A percentile compares a stretch with the other conserved stretches of the same genome.
Conservation (phyloP, 2,329 filamentous ascomycete genomes). For the Alternaria ethzedia region DNA sequence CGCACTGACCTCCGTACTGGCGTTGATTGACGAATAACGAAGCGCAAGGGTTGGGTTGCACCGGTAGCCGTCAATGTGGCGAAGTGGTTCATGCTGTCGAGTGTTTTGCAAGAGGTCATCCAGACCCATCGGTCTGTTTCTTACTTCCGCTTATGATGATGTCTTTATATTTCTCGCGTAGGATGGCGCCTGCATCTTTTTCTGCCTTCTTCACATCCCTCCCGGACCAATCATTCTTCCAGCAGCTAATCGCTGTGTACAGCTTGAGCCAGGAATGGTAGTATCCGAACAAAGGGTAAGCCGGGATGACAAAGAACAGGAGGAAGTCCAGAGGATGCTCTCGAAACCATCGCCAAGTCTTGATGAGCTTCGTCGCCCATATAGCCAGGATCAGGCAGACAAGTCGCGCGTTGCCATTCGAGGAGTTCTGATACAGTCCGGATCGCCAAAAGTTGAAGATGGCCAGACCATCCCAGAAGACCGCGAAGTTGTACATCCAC, state of each 20-base stretch:
- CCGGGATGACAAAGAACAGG: slow-evolving; percentile 26
- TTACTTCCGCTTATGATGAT: too few species aligned
- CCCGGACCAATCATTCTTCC: slow-evolving; percentile 25
- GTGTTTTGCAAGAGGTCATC: too few species aligned
- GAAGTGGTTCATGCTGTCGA: too few species aligned
- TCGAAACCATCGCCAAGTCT: slow-evolving; percentile 30
- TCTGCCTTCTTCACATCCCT: slow-evolving; percentile 5
- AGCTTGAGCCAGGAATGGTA: slow-evolving; percentile 27
- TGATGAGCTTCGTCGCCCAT: slow-evolving; percentile 29
- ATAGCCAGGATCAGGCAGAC: slow-evolving; percentile 3
- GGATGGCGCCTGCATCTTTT: too few species aligned
- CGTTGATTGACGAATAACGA: neutral
- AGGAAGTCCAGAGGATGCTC: slow-evolving; percentile 25
- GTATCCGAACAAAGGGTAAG: slow-evolving; percentile 24
- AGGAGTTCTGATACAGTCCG: slow-evolving; percentile 4
- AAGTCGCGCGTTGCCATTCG: neutral
- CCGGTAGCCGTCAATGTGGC: too few species aligned
- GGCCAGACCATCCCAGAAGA: slow-evolving; percentile 28
- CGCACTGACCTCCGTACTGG: neutral
- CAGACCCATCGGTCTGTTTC: too few species aligned
- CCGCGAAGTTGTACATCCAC: slow-evolving; percentile 34
- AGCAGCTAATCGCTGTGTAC: slow-evolving; percentile 19
- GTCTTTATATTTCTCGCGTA: too few species aligned
- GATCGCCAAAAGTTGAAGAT: slow-evolving; percentile 15
- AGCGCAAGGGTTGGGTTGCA: too few species aligned